These are phyloP conservation scores for Phytophthora foliorum DNA, from an alignment of 352 stramenopile species.

Conservation along the genomic window DNA sequence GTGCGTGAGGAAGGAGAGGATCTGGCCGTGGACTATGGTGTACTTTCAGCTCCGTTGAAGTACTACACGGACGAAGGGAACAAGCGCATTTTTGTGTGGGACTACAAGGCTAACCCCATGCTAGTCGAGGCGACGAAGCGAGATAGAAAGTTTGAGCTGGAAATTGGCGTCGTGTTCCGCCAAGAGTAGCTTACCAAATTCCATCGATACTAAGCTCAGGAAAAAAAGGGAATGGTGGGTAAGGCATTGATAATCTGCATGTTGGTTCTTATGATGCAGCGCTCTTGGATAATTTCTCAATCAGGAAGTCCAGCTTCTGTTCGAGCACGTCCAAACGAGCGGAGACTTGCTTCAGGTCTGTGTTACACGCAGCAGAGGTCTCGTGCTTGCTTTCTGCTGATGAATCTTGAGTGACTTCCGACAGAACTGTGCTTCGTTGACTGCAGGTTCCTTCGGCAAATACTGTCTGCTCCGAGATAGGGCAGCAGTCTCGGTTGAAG, in stretches of 20 bases:
- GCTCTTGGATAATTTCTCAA: slow-evolving; percentile 19
- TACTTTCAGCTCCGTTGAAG: slow-evolving; percentile 31
- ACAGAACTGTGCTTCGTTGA: slow-evolving; percentile 12
- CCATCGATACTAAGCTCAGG: too few relatives aligned
- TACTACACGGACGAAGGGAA: slow-evolving; percentile 41
- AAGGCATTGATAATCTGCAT: too few relatives aligned
- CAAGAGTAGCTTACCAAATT: slow-evolving; percentile 32
- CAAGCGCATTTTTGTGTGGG: slow-evolving; percentile 36
- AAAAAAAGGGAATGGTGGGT: too few relatives aligned
- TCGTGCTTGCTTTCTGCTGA: neutral
- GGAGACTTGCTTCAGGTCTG: slow-evolving; percentile 12
- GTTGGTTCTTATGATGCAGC: neutral
- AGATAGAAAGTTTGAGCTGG: slow-evolving; percentile 36
- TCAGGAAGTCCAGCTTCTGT: slow-evolving; percentile 29
- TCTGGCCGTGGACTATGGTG: slow-evolving; percentile 37
- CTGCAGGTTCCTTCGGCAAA: slow-evolving; percentile 5
- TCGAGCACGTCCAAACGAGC: slow-evolving; percentile 22
- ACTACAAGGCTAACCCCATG: slow-evolving; percentile 25
- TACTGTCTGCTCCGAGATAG: slow-evolving; percentile 19
- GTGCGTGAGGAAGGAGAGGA: slow-evolving; percentile 33
- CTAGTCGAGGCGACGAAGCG: slow-evolving; percentile 29
- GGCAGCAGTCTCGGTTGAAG: slow-evolving; percentile 21
- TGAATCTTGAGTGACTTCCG: slow-evolving; percentile 5
- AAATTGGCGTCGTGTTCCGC: slow-evolving; percentile 41
- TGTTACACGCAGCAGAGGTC: neutral